Conservation (phyloP, 352 stramenopile species). For the Pythium scleroteichum region DNA sequence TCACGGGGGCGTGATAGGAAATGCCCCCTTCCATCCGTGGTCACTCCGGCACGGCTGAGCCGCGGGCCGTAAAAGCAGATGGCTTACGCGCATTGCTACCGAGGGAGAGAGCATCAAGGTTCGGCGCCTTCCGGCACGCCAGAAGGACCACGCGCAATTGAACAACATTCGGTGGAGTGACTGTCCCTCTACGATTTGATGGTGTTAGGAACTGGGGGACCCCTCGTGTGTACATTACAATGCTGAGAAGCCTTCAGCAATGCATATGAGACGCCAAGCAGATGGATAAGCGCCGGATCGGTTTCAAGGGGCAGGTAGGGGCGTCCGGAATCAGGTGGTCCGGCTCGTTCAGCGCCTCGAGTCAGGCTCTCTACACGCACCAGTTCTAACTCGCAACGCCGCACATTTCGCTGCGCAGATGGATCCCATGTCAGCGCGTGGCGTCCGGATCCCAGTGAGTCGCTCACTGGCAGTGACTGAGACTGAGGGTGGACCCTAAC, state of each 20-base stretch:
- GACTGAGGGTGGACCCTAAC: too few species aligned
- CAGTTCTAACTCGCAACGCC: too few species aligned
- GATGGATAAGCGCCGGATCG: neutral
- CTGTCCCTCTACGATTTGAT: conserved; percentile 2
- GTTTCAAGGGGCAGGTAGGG: neutral
- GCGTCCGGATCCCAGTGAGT: too few species aligned
- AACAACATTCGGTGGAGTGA: neutral
- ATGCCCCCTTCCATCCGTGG: conserved; percentile 1
- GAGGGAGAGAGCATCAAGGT: neutral
- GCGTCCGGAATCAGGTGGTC: neutral
- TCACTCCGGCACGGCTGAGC: neutral
- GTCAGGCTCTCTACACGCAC: neutral
- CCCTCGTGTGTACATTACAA: neutral
- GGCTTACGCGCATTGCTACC: neutral
- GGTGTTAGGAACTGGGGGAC: conserved; percentile 9
- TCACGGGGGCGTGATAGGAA: conserved; percentile 21
- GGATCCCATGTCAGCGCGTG: too few species aligned
- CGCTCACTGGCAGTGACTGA: too few species aligned
- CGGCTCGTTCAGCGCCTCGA: neutral
- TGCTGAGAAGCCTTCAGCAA: too few species aligned
- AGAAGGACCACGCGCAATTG: conserved; percentile 9
- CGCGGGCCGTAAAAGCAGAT: conserved; percentile 1
- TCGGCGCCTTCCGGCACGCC: conserved; percentile 2
- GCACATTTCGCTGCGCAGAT: too few species aligned
- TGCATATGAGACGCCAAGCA: neutral